phyloP scores from a whole-genome alignment of 2,329 filamentous ascomycete species.

The Cadophora sp. region DNA sequence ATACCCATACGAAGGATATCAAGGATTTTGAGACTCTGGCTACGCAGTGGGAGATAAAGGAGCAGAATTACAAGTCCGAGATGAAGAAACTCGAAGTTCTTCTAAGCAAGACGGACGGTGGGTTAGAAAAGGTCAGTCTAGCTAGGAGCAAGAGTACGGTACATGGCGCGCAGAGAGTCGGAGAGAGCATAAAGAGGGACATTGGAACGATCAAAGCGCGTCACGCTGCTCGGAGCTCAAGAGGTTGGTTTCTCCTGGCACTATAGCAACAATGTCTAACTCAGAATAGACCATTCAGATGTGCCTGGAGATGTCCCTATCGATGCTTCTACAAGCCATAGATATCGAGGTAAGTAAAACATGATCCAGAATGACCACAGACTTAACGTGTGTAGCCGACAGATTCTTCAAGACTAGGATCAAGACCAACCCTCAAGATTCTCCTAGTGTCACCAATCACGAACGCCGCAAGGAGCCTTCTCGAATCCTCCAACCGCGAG shows the following conservation, averaged over 20 bases:
- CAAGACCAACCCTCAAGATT: conserved; percentile 4
- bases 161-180: conserved; percentile 37
- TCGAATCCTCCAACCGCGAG: conserved; percentile 1
- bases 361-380: neutral
- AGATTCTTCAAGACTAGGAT: conserved; percentile 19
- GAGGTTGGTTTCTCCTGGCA: conserved; percentile 10
- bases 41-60: conserved; percentile 41
- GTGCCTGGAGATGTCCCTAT: neutral
- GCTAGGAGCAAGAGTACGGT: conserved; percentile 42
- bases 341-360: conserved; percentile 12
- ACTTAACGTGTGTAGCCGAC: conserved; percentile 10
- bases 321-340: conserved; percentile 1
- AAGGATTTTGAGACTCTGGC: conserved; percentile 40
- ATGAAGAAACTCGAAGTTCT: conserved; percentile 44
- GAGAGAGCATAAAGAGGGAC: conserved; percentile 32
- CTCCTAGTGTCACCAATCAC: neutral
- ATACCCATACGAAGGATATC: conserved; percentile 38
- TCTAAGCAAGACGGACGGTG: conserved; percentile 41
- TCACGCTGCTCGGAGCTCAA: conserved; percentile 23
- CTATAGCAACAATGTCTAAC: neutral
- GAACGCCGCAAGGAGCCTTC: neutral
- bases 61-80: conserved; percentile 42
- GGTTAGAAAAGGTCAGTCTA: conserved; percentile 42
- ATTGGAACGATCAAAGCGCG: conserved; percentile 39
- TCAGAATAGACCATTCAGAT: conserved; percentile 7